These are phyloP conservation scores for Lactifluus piperatus DNA, from an alignment of 768 basidiomycete genomes.

Conservation along the genomic window DNA sequence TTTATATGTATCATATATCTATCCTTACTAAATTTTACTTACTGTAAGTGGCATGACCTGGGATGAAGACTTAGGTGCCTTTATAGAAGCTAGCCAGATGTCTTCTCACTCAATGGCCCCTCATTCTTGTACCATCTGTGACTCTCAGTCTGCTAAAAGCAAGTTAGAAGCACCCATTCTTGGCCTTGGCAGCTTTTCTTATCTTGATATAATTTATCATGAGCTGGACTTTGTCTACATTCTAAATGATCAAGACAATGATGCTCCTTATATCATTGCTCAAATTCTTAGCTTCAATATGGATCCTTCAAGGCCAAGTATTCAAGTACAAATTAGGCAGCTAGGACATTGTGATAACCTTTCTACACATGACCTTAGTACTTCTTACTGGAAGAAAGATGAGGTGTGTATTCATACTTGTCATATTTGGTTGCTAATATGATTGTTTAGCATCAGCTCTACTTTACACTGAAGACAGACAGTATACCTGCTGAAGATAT, in stretches of 20 bases:
- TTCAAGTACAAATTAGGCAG: constrained; percentile 32
- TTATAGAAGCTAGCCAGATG: constrained; percentile 36
- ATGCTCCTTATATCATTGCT: constrained; percentile 40
- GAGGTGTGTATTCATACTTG: not conserved
- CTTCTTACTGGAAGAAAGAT: constrained; percentile 5
- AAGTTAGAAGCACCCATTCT: constrained; percentile 18
- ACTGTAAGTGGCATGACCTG: constrained; percentile 43
- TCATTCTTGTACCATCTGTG: constrained; percentile 20
- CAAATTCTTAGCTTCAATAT: constrained; percentile 40
- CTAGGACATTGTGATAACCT: constrained; percentile 41
- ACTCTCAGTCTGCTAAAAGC: not conserved
- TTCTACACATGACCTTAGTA: constrained; percentile 12
- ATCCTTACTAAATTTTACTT: not conserved
- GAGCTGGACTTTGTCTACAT: constrained; percentile 54
- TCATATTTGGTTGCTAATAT: not conserved
- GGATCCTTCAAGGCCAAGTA: constrained; percentile 19
- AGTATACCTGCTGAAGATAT: constrained; percentile 31
- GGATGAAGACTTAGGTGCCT: constrained; percentile 38
- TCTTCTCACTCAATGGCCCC: constrained; percentile 24
- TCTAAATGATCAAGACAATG: constrained; percentile 22
- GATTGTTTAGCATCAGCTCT: constrained; percentile 32
- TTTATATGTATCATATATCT: not conserved
- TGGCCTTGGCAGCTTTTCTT: constrained; percentile 30
- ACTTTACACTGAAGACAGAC: constrained; percentile 27
- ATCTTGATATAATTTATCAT: constrained; percentile 44